These are phyloP conservation scores for Beverwykella pulmonaria DNA, from an alignment of 495 filamentous ascomycete genomes.

Conservation along the genomic window DNA sequence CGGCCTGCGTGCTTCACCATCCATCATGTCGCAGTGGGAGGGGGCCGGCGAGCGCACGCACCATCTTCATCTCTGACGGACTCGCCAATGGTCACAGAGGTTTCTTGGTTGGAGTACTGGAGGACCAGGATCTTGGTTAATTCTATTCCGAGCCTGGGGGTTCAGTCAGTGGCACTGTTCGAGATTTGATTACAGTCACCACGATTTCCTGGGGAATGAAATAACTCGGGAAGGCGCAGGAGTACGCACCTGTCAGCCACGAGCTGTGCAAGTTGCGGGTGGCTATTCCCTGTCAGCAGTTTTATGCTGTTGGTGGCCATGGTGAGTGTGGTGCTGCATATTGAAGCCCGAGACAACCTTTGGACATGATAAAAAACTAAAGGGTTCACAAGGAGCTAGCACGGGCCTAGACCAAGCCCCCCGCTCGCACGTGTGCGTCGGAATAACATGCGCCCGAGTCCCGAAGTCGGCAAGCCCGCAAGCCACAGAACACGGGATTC, in stretches of 20 bases:
- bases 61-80: constrained; percentile 96
- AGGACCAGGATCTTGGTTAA: constrained; percentile 89
- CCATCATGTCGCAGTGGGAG: neutral
- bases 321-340: constrained; percentile 37
- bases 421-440: neutral
- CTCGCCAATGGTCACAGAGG: constrained; percentile 94
- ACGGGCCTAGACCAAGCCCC: constrained; percentile 11
- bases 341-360: constrained; percentile 3
- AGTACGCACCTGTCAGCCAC: constrained; percentile 80
- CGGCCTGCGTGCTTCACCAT: neutral
- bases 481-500: neutral
- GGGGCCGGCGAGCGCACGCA: constrained; percentile 41
- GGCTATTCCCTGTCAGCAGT: constrained; percentile 91
- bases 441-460: neutral
- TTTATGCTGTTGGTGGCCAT: constrained; percentile 93
- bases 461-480: neutral
- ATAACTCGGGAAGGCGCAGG: neutral
- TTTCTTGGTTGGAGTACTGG: constrained; percentile 98
- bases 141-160: constrained; percentile 77
- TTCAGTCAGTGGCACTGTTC: constrained; percentile 3
- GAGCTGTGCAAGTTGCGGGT: constrained; percentile 84
- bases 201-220: neutral
- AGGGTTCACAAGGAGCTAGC: neutral
- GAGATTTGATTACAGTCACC: constrained; percentile 1
- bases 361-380: neutral